Evolutionary conservation across 2,329 filamentous ascomycete genomes (phyloP).

Genomic region (Tolypocladium sp.): DNA sequence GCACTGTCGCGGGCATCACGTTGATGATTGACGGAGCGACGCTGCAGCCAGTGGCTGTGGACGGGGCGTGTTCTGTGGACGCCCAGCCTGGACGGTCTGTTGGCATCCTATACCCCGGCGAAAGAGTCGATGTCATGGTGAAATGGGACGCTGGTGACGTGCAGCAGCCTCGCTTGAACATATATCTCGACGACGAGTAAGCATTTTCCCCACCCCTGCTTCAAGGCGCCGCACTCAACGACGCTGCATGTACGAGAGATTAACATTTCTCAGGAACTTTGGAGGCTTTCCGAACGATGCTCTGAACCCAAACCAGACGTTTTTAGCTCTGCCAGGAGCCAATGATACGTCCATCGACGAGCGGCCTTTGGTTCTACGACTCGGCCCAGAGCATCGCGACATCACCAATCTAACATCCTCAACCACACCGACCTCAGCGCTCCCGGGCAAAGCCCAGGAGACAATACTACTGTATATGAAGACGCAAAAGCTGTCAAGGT

Average conservation of each 20-base stretch:
- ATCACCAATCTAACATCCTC: constrained; percentile 1
- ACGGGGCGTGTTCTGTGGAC: constrained; percentile 11
- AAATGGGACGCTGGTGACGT: constrained; percentile 5
- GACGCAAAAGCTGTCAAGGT: constrained; percentile 12
- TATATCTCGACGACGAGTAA: constrained; percentile 16
- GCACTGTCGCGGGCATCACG: constrained; percentile 12
- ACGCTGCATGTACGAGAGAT: fast-evolving
- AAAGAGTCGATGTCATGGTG: constrained; percentile 12
- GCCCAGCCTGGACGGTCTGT: constrained; percentile 5
- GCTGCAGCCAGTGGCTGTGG: constrained; percentile 10
- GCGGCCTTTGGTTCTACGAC: background rate
- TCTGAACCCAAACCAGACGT: constrained; percentile 9
- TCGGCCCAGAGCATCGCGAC: constrained; percentile 2
- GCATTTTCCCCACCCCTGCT: background rate
- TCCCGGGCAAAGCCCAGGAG: constrained; percentile 6
- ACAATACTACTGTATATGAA: constrained; percentile 14
- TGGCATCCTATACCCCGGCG: constrained; percentile 16
- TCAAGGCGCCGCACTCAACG: background rate
- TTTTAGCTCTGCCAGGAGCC: constrained; percentile 2
- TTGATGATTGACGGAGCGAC: constrained; percentile 10
- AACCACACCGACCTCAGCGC: background rate
- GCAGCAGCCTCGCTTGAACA: constrained; percentile 8
- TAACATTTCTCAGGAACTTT: constrained; percentile 9
- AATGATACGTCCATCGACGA: background rate
- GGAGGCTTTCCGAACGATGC: constrained; percentile 11